Evolutionary conservation across 345 rosid species (phyloP), one percentile per base, ranked within the genome.

Genomic region (Abelmoschus esculentus): DNA sequence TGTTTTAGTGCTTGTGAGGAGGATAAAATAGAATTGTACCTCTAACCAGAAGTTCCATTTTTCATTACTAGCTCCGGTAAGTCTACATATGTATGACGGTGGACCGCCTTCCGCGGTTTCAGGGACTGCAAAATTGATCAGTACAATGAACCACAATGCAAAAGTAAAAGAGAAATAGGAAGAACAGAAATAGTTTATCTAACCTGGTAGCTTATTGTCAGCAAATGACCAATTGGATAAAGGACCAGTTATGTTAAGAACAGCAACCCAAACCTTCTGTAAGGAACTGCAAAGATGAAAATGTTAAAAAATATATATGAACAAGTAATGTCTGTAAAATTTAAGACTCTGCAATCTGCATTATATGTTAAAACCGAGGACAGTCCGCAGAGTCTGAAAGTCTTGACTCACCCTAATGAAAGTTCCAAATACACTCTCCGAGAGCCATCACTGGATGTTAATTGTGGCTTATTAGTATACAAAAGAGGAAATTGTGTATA

Each of bases 1-100:
- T 42, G 52, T 63, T 32, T 61, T 40, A 40, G 14, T 10, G 64
- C 13, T 18, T 56, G 36, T 36, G 7, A 26, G 56, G 57, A 66
- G 69, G 69, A 47, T 47, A 40, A 40, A 44, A 61, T 29, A 31
- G 55, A 76, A 57, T 22, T 59, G 75, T 81, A 92, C 96, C 85
- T 95, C 97, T 66, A 95, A 72, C 99, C 99, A 91, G 82, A 95
- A 95, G 46, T 73, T 85, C 99, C 98, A 95, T 50, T 84, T 92
- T 74, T 87, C 88, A 7, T 66, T 50, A 77, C 86, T 85, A 70
- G 75, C 59, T 50, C 99, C 98, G 60, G 88, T 91, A 31, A 95
- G 93, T 81, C 98, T 86, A 63, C 79, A 65, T 22, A 95, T 88
- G 75, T 91, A 88, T 0, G 99, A 91, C 0, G 90, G 93, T 0